Conservation (phyloP, 2,329 filamentous ascomycete genomes). For the Ramularia endophylla region DNA sequence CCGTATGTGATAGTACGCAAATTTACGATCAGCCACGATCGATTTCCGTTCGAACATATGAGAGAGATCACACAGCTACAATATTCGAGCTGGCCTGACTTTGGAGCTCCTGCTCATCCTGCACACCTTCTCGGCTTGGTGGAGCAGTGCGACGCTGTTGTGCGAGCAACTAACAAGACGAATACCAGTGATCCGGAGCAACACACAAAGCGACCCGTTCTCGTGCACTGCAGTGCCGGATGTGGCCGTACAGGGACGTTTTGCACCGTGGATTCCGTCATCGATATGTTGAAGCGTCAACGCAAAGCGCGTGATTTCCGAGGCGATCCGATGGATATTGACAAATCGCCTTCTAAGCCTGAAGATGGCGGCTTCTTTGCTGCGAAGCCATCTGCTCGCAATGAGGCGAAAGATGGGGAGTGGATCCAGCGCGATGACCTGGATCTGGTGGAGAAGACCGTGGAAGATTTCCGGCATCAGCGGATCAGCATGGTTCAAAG, state of each 20-base stretch:
- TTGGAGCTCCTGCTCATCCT: constrained; percentile 85
- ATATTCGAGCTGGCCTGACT: constrained; percentile 96
- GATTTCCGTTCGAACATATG: constrained; percentile 75
- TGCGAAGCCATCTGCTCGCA: constrained; percentile 18
- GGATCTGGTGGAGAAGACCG: constrained; percentile 79
- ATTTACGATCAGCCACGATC: constrained; percentile 72
- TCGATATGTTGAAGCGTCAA: constrained; percentile 95
- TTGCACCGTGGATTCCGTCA: constrained; percentile 90
- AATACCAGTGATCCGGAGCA: constrained; percentile 45
- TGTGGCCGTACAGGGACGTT: constrained; percentile 95
- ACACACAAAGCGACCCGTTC: constrained; percentile 57
- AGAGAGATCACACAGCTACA: constrained; percentile 93
- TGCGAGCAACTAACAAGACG: constrained; percentile 43
- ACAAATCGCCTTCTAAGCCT: constrained; percentile 13
- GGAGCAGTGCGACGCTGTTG: constrained; percentile 76
- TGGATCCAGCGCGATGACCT: constrained; percentile 67
- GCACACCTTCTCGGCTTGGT: constrained; percentile 80
- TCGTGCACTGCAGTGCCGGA: constrained; percentile 94
- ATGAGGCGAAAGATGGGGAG: constrained; percentile 36
- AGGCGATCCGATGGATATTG: constrained; percentile 42
- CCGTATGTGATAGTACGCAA: constrained; percentile 80
- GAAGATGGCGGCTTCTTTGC: constrained; percentile 24
- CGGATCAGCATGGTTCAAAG: constrained; percentile 96
- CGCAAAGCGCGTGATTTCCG: constrained; percentile 31
- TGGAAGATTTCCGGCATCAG: constrained; percentile 85